phyloP scores from a whole-genome alignment of 2,329 filamentous ascomycete genomes.

The Orbilia quercus region DNA sequence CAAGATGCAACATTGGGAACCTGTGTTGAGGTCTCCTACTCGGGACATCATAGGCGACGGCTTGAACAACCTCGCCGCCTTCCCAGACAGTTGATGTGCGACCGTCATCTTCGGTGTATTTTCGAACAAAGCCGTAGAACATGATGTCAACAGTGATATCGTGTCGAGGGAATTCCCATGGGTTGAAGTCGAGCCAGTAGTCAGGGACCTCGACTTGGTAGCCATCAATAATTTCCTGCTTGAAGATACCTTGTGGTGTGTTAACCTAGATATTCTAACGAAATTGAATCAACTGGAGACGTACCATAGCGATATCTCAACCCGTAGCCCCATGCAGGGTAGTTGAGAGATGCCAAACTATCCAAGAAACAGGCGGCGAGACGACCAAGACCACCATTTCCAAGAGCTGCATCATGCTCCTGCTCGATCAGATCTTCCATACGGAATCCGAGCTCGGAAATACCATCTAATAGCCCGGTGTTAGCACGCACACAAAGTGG shows the following conservation, averaged over 20 bases:
- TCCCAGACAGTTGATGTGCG: conserved; percentile 84
- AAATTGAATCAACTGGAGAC: background rate
- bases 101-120: conserved; percentile 79
- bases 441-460: conserved; percentile 90
- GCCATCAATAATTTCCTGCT: conserved; percentile 97
- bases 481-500: background rate
- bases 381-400: conserved; percentile 93
- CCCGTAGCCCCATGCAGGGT: conserved; percentile 96
- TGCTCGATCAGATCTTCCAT: conserved; percentile 95
- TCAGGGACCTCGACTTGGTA: conserved; percentile 98
- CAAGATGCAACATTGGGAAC: conserved; percentile 51
- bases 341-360: conserved; percentile 93
- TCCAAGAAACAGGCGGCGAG: conserved; percentile 97
- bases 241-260: conserved; percentile 77
- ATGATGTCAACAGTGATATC: conserved; percentile 97
- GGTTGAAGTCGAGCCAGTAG: conserved; percentile 99
- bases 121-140: conserved; percentile 89
- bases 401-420: conserved; percentile 94
- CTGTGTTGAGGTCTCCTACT: conserved; percentile 61
- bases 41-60: conserved; percentile 87
- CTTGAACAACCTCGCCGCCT: conserved; percentile 89
- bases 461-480: conserved; percentile 72
- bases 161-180: conserved; percentile 97
- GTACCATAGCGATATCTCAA: conserved; percentile 88
- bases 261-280: conserved; percentile 1